These are phyloP conservation scores for Globisporangium paddicum DNA, from an alignment of 352 stramenopile species.

Conservation along the genomic window DNA sequence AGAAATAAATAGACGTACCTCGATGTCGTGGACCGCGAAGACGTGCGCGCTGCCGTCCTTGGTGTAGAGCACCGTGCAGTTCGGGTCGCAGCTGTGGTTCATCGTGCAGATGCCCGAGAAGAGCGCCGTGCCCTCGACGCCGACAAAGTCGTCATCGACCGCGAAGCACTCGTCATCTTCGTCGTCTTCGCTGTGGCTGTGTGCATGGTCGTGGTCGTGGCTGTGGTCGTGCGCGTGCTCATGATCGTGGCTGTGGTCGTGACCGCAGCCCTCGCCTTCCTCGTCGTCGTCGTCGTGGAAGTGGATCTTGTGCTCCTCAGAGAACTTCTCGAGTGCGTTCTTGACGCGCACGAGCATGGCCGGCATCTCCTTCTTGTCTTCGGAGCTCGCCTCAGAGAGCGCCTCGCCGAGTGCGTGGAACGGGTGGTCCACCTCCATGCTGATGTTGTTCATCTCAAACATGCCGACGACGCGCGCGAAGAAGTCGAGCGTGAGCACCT, in stretches of 20 bases:
- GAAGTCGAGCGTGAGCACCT: constrained; percentile 70
- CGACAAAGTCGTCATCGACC: constrained; percentile 86
- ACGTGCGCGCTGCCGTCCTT: constrained; percentile 67
- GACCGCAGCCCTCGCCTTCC: constrained; percentile 19
- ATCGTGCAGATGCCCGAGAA: constrained; percentile 93
- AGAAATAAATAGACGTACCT: not conserved
- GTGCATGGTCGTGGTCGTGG: constrained; percentile 17
- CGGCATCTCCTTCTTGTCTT: constrained; percentile 64
- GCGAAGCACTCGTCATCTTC: constrained; percentile 33
- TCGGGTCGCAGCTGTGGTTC: constrained; percentile 95
- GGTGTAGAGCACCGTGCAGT: constrained; percentile 89
- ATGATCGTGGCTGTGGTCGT: constrained; percentile 27
- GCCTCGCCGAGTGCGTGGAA: constrained; percentile 67
- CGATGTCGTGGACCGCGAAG: constrained; percentile 68
- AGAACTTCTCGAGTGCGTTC: constrained; percentile 60
- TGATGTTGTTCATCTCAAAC: constrained; percentile 98
- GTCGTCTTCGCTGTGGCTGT: constrained; percentile 42
- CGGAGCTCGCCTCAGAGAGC: constrained; percentile 41
- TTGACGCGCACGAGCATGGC: constrained; percentile 59
- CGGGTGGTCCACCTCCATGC: constrained; percentile 88
- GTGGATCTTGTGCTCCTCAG: constrained; percentile 44
- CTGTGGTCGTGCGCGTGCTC: constrained; percentile 18
- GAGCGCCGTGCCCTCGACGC: constrained; percentile 93
- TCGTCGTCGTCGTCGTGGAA: constrained; percentile 31
- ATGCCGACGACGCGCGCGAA: constrained; percentile 91